Evolutionary conservation across 768 basidiomycete genomes (phyloP).

Genomic region (Hygrophorus russula): DNA sequence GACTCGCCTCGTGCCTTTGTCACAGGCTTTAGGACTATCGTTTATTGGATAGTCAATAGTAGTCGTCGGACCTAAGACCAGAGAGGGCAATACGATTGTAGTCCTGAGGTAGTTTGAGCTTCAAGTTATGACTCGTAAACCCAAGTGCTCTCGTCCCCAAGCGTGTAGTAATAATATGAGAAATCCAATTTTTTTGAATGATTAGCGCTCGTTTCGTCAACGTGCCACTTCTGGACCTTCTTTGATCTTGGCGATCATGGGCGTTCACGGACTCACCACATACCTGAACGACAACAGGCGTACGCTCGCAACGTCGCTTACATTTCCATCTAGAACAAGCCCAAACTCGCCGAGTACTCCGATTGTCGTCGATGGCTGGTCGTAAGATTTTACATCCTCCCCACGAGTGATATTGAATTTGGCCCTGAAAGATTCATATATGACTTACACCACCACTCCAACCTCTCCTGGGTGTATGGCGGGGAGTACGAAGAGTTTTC

Average conservation of each 20-base stretch:
- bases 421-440: conserved; percentile 56
- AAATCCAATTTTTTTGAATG: too few species aligned
- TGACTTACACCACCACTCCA: conserved; percentile 45
- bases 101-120: too few species aligned
- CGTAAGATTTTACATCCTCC: conserved; percentile 42
- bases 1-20: too few species aligned
- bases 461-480: conserved; percentile 76
- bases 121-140: too few species aligned
- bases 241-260: conserved; percentile 21
- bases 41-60: too few species aligned
- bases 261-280: conserved; percentile 41
- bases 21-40: too few species aligned
- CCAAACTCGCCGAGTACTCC: conserved; percentile 22
- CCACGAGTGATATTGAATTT: conserved; percentile 6
- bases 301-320: conserved; percentile 23
- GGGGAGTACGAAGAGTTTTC: conserved; percentile 62
- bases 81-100: too few species aligned
- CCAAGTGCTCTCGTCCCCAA: too few species aligned
- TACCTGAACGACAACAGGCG: conserved; percentile 40
- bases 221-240: too few species aligned
- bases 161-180: too few species aligned
- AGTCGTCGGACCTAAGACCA: too few species aligned
- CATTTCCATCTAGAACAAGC: conserved; percentile 12
- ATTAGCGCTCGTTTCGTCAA: too few species aligned
- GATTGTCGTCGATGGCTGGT: conserved; percentile 77